phyloP scores from a whole-genome alignment of 441 rosid genomes.

The Pelargonium fulgidum region DNA sequence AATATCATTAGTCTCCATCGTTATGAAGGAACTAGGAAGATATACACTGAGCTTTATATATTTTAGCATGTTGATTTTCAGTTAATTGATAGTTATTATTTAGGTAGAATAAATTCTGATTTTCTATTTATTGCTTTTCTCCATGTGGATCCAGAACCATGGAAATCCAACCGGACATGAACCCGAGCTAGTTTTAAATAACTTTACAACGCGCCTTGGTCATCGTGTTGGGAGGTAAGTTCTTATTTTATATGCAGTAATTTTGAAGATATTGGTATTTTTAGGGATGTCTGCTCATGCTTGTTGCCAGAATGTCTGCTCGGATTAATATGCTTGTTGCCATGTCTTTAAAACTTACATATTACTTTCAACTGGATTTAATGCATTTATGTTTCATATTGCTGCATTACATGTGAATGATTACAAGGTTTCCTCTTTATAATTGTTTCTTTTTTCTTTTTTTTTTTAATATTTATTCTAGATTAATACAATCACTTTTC shows the following conservation, averaged over 20 bases:
- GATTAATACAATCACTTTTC: conserved; percentile 72
- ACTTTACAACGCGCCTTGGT: conserved; percentile 85
- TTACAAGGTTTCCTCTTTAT: conserved; percentile 4
- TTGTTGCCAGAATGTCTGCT: neutral
- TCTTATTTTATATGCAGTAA: neutral
- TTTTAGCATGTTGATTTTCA: neutral
- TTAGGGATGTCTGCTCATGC: neutral
- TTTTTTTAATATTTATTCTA: conserved; percentile 21
- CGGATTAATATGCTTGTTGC: neutral
- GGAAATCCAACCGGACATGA: conserved; percentile 86
- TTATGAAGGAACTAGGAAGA: too few relatives aligned
- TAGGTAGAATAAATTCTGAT: neutral
- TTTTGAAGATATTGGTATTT: neutral
- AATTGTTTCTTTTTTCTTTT: conserved; percentile 5
- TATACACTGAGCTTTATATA: neutral
- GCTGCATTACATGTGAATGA: too few relatives aligned
- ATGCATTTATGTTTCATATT: too few relatives aligned
- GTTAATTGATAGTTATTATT: neutral
- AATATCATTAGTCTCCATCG: too few relatives aligned
- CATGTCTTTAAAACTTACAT: neutral
- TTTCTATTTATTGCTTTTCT: neutral
- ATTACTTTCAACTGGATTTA: too few relatives aligned
- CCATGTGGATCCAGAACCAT: conserved; percentile 47
- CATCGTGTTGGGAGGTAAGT: conserved; percentile 80
- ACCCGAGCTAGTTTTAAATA: conserved; percentile 76